These are phyloP conservation scores for Tolypocladium endophyticum DNA, from an alignment of 2,329 filamentous ascomycete genomes.

Conservation along the genomic window DNA sequence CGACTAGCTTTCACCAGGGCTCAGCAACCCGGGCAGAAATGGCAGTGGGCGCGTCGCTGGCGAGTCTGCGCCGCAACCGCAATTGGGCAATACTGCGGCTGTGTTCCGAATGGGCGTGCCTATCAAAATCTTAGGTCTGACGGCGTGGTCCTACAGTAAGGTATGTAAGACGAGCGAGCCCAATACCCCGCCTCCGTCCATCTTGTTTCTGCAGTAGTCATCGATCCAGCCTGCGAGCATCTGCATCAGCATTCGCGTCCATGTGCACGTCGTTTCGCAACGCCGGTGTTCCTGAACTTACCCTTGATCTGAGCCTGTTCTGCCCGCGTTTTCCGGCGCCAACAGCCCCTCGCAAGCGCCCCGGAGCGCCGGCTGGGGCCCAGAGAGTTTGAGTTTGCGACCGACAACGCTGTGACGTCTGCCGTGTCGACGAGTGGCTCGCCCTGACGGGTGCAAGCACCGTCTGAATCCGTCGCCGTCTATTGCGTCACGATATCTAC, in stretches of 20 bases:
- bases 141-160: not conserved
- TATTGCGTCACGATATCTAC: not conserved
- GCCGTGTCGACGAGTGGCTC: too few species aligned
- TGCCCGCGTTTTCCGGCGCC: not conserved
- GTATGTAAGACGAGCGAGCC: not conserved
- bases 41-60: not conserved
- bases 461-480: not conserved
- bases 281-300: not conserved
- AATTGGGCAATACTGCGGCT: not conserved
- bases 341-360: not conserved
- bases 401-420: not conserved
- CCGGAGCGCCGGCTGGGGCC: not conserved
- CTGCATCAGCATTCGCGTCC: not conserved
- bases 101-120: not conserved
- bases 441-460: not conserved
- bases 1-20: not conserved
- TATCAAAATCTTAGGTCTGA: not conserved
- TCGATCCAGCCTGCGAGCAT: not conserved
- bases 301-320: not conserved
- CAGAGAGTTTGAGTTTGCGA: not conserved
- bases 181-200: not conserved
- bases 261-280: not conserved
- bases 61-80: not conserved
- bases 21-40: not conserved
- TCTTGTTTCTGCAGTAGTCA: not conserved